Evolutionary conservation across 2,329 filamentous ascomycete species (phyloP), one percentile per base, ranked within the genome.

Genomic region (Aureobasidium sp.): DNA sequence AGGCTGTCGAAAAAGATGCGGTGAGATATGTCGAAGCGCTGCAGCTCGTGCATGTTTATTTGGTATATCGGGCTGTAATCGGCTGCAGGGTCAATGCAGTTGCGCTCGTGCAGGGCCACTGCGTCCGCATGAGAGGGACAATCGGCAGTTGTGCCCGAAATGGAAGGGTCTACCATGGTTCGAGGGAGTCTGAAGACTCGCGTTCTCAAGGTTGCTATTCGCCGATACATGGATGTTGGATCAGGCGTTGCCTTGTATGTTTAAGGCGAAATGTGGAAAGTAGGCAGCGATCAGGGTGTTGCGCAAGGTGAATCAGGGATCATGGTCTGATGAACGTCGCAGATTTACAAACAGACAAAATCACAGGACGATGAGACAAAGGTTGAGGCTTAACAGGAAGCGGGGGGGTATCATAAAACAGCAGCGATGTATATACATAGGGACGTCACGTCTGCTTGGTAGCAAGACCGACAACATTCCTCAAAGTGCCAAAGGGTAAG

Each of bases 401-500:
- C 40, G 39, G 42, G 35, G 40, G 54, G 54, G 42, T 48, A 58
- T 58, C 54, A 58, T 58, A n/a, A 15, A 58, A 24, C 17, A 47
- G 17, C 2, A 47, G 31, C 54, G 19, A 47, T n/a, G 37, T 58
- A 42, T 47, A 58, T 48, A 58, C 19, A 48, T 14, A 35, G 2
- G n/a, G 14, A n/a, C 7, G 9, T 58, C 53, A 58, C 31, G 54
- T 58, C 42, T 58, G 54, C 42, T 19, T 48, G 31, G 42, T 48
- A 37, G 61, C 61, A 62, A 76, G 67, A 5, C 72, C 75, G 48
- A 81, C 78, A 6, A 82, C 79, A 68, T 82, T 81, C 71, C 86
- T 85, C 77, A 99, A 73, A 61, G 84, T 96, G 1, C 94, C 94
- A 78, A 99, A 99, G 37, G 87, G 85, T 69, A 97, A 76, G 19